Base-by-base conservation (phyloP, 2,329 filamentous ascomycete genomes). In the Pyricularia sp. region DNA sequence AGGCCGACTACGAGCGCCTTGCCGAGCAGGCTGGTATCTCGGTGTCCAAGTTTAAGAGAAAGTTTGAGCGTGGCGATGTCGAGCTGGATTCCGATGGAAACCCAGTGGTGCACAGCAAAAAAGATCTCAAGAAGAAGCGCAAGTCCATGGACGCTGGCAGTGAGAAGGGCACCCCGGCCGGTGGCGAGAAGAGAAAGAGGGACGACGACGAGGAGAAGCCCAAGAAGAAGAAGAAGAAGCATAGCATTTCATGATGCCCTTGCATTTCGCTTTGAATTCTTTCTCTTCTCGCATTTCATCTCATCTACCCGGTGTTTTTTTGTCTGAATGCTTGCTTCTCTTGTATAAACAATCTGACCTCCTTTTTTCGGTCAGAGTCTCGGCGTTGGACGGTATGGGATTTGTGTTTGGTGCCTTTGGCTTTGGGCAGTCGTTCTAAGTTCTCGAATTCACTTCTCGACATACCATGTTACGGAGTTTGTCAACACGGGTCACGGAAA, bases 31-130 rank as follows among this genome's bases (percentile, higher is more conserved):
- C 87, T 9, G 88, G 88, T 67, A 79, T 92, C 66, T 89, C 87
- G 8, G 83, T 89, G 64, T 85, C 85, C 78, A 88, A 90, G 78
- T 92, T 91, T 78, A 86, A 89, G 80, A 83, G 87, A 74, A 91
- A 91, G 81, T 86, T 86, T 69, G 88, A 90, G 77, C 83, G 87
- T 67, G 89, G 89, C 49, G 88, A 91, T 72, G 88, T 92, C 68
- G 80, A 85, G 72, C 78, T 91, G 68, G 82, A 81, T 70, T 77
- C 78, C 13, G 84, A 89, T 67, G 88, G 88, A 65, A 86, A 82
- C 63, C 85, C 88, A 55, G 81, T 84, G 69, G 80, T 89, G 4
- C 76, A 87, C 70, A 89, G 73, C 69, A 81, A 82, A 73, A 76
- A 78, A 71, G 72, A 75, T 66, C 75, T 76, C 62, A 71, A 74